Conservation (phyloP, 768 basidiomycete species). For the Xerocomellus chrysenteron region DNA sequence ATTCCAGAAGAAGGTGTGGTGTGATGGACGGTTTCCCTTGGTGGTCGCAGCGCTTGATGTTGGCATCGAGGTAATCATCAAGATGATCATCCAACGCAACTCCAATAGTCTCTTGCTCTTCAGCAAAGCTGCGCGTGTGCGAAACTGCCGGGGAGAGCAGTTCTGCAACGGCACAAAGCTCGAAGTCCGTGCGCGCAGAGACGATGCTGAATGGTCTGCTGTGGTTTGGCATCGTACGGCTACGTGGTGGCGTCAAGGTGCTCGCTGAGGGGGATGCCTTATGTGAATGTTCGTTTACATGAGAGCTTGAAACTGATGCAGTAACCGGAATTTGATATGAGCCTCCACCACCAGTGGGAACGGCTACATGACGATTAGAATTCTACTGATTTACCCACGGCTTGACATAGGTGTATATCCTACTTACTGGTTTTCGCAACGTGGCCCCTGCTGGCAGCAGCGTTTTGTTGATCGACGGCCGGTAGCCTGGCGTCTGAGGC, state of each 20-base stretch:
- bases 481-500: conserved; percentile 62
- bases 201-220: conserved; percentile 41
- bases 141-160: conserved; percentile 40
- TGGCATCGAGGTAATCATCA: conserved; percentile 32
- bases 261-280: conserved; percentile 24
- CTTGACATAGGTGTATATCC: conserved; percentile 11
- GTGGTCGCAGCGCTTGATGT: conserved; percentile 12
- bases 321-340: conserved; percentile 14
- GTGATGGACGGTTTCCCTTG: conserved; percentile 6
- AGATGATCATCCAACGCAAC: conserved; percentile 27
- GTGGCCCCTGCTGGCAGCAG: conserved; percentile 19
- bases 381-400: conserved; percentile 22
- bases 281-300: conserved; percentile 19
- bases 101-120: conserved; percentile 25
- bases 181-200: conserved; percentile 48
- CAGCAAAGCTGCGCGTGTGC: conserved; percentile 20
- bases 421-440: conserved; percentile 30
- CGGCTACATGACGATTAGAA: conserved; percentile 29
- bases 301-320: conserved; percentile 11
- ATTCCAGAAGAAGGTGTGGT: conserved; percentile 32
- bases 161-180: conserved; percentile 52
- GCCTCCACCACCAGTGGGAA: conserved; percentile 18
- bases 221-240: conserved; percentile 27
- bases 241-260: conserved; percentile 23
- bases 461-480: conserved; percentile 29